phyloP scores from a whole-genome alignment of 257 asterid genomes.

The Petunia secreta region DNA sequence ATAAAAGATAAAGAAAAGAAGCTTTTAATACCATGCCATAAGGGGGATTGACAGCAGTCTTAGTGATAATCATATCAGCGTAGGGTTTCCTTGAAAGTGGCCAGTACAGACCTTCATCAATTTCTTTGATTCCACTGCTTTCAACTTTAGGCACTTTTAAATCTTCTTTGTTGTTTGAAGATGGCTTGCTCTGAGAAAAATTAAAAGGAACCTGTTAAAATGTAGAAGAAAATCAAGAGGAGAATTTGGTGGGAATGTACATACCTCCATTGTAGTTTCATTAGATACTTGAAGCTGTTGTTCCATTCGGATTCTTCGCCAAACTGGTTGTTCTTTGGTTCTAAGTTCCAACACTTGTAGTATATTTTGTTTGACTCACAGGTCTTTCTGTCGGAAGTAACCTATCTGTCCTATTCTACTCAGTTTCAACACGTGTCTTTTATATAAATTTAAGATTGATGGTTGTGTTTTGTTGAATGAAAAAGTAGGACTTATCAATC shows the following conservation, averaged over 20 bases:
- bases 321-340: not conserved
- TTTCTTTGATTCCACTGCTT: constrained; percentile 9
- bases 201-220: too few relatives aligned
- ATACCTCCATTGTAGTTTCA: constrained; percentile 4
- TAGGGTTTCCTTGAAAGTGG: constrained; percentile 38
- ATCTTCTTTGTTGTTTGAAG: not conserved
- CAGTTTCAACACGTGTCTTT: too few relatives aligned
- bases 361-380: too few relatives aligned
- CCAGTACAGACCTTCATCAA: constrained; percentile 28
- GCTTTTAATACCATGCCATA: constrained; percentile 39
- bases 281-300: not conserved
- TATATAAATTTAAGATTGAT: too few relatives aligned
- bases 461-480: too few relatives aligned
- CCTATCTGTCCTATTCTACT: too few relatives aligned
- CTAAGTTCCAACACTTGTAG: too few relatives aligned
- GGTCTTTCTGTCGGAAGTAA: too few relatives aligned
- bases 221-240: not conserved
- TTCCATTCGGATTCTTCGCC: not conserved
- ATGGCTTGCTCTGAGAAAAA: not conserved
- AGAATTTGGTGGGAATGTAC: not conserved
- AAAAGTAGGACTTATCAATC: too few relatives aligned
- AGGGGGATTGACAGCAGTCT: constrained; percentile 19
- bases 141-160: not conserved
- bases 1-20: too few relatives aligned
- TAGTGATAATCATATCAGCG: constrained; percentile 32